phyloP scores from a whole-genome alignment of 2,329 filamentous ascomycete species.

The Talaromyces atroroseus region DNA sequence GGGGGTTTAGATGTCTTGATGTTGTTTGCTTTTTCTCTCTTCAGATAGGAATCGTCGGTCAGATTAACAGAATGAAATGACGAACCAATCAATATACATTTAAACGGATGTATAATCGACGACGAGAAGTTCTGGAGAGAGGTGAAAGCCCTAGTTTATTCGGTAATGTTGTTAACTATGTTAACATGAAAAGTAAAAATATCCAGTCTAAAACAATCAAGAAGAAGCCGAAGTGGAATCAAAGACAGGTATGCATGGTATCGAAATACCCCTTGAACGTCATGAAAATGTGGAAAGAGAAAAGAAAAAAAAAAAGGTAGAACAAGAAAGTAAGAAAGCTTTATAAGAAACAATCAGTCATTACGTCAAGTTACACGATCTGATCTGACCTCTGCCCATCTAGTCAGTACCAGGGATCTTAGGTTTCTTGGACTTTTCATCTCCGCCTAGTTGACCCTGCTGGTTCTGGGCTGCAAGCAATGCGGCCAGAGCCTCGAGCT shows the following conservation, averaged over 20 bases:
- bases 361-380: no score
- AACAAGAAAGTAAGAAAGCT: neutral
- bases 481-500: neutral
- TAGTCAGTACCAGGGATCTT: neutral
- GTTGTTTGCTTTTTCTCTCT: neutral
- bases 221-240: neutral
- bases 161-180: neutral
- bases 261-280: neutral
- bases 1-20: constrained; percentile 59
- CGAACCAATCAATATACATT: no score
- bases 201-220: neutral
- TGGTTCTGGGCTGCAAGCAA: neutral
- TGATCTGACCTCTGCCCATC: no score
- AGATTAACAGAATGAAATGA: neutral
- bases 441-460: neutral
- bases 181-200: neutral
- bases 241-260: neutral
- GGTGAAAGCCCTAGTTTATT: no score
- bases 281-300: neutral
- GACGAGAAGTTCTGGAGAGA: no score
- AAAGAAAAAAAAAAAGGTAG: neutral
- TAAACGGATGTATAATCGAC: no score
- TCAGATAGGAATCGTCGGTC: neutral
- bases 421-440: neutral
- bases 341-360: neutral